Conservation (phyloP, 1,284 basidiomycete genomes). For the Caloboletus inedulis region DNA sequence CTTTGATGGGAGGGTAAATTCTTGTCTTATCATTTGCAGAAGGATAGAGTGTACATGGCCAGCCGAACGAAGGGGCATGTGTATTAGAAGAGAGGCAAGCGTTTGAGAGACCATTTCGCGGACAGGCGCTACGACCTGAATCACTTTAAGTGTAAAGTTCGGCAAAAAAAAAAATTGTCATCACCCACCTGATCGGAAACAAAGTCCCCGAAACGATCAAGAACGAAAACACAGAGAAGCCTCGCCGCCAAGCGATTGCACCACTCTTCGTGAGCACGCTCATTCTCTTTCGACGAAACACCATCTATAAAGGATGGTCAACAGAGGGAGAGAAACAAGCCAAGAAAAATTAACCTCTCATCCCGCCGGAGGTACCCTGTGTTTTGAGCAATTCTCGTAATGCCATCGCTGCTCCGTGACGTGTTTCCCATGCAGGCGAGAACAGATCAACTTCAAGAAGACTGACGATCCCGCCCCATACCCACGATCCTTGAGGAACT, state of each 20-base stretch:
- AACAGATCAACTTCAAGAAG: conserved; percentile 86
- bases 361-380: conserved; percentile 83
- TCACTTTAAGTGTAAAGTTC: background rate
- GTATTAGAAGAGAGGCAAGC: conserved; percentile 83
- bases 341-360: conserved; percentile 49
- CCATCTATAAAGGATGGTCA: conserved; percentile 40
- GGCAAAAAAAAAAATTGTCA: background rate
- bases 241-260: conserved; percentile 86
- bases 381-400: conserved; percentile 85
- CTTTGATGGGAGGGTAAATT: conserved; percentile 51
- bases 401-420: conserved; percentile 93
- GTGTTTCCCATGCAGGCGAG: conserved; percentile 87
- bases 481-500: conserved; percentile 74
- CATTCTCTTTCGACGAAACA: conserved; percentile 54
- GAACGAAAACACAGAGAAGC: conserved; percentile 87
- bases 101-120: conserved; percentile 96
- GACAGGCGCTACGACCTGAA: conserved; percentile 90
- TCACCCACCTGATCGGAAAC: conserved; percentile 81
- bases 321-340: background rate
- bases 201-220: conserved; percentile 98
- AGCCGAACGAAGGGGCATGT: conserved; percentile 79
- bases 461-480: conserved; percentile 85
- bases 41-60: conserved; percentile 81
- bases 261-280: conserved; percentile 75
- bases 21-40: conserved; percentile 91